A percentile compares a stretch with the other conserved stretches of the same genome.
Conservation (phyloP, 139 green algal genomes). For the Mesostigma viride region DNA sequence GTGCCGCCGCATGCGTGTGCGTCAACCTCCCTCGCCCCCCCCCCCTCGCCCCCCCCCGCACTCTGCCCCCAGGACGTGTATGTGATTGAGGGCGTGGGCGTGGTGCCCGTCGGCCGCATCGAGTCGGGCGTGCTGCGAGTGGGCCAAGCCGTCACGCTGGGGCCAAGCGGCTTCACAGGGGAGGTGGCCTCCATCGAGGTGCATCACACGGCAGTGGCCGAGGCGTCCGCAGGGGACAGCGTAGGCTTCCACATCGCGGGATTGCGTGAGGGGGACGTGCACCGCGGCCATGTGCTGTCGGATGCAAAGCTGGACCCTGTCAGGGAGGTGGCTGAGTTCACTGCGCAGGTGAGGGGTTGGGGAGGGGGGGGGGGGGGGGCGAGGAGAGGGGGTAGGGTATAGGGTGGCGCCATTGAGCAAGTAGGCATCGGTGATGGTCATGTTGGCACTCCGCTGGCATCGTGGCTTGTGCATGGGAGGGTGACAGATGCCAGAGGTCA, state of each 20-base stretch:
- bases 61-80: constrained; percentile 81
- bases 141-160: constrained; percentile 64
- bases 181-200: constrained; percentile 99
- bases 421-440: too few relatives aligned
- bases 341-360: constrained; percentile 31
- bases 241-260: constrained; percentile 99
- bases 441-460: too few relatives aligned
- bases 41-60: too few relatives aligned
- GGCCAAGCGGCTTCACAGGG: constrained; percentile 64
- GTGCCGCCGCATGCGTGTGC: too few relatives aligned
- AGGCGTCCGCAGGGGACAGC: constrained; percentile 86
- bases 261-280: constrained; percentile 32
- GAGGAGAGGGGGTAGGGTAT: too few relatives aligned
- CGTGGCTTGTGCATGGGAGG: too few relatives aligned
- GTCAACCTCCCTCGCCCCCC: too few relatives aligned
- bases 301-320: constrained; percentile 58
- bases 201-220: constrained; percentile 93
- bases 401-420: too few relatives aligned
- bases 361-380: not conserved
- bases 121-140: constrained; percentile 94
- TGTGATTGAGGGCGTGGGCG: constrained; percentile 99
- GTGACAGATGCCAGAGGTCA: too few relatives aligned
- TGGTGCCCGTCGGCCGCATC: constrained; percentile 92
- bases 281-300: constrained; percentile 35
- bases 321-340: constrained; percentile 47